These are phyloP conservation scores for Corchorus capsularis DNA, from an alignment of 345 rosid species.

Conservation along the genomic window DNA sequence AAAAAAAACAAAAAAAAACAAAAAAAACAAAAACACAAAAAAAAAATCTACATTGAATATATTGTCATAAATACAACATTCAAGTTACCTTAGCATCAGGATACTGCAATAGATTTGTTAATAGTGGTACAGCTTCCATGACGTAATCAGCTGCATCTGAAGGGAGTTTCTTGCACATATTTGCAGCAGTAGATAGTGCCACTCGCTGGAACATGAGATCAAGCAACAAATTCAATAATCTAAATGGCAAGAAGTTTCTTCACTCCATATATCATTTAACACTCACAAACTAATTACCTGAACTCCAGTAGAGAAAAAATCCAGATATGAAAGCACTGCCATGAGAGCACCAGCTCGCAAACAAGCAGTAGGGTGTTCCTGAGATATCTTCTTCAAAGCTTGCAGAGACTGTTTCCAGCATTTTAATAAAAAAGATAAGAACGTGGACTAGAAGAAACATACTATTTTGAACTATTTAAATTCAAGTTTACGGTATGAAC, in stretches of 20 bases:
- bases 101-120: constrained; percentile 96
- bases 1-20: constrained; percentile 23
- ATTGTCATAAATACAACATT: not conserved
- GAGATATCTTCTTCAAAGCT: constrained; percentile 99
- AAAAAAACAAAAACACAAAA: constrained; percentile 19
- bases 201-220: constrained; percentile 61
- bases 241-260: not conserved
- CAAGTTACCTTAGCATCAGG: constrained; percentile 86
- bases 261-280: not conserved
- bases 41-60: constrained; percentile 3
- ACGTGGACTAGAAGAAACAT: not conserved
- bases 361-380: constrained; percentile 99
- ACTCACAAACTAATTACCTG: constrained; percentile 56
- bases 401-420: constrained; percentile 74
- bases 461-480: not conserved
- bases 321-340: constrained; percentile 98
- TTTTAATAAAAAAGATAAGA: constrained; percentile 14
- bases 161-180: constrained; percentile 99
- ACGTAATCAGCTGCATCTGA: constrained; percentile 99
- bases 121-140: constrained; percentile 98
- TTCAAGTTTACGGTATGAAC: not conserved
- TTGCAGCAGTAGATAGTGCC: constrained; percentile 97
- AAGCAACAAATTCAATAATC: not conserved
- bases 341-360: constrained; percentile 98
- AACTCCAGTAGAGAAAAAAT: constrained; percentile 99